phyloP scores from a whole-genome alignment of 495 filamentous ascomycete genomes.

The Penicillium diatomitis region DNA sequence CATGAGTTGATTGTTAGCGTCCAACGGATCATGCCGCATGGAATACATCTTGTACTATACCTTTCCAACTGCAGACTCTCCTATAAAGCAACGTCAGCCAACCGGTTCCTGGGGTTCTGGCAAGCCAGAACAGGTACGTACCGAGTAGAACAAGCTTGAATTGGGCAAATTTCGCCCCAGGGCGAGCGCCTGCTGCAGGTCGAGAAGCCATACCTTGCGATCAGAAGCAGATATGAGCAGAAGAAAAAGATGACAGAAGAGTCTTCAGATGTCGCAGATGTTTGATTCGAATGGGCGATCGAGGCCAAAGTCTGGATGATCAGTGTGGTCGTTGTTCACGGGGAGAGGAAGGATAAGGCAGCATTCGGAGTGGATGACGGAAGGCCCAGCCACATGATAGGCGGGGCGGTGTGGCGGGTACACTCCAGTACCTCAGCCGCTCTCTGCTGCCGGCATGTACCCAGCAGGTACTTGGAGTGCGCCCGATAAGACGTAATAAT shows the following conservation, averaged over 20 bases:
- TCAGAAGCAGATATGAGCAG: conserved; percentile 12
- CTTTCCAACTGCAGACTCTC: conserved; percentile 98
- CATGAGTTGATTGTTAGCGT: conserved; percentile 25
- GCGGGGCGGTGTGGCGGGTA: conserved; percentile 24
- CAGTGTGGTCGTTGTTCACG: conserved; percentile 1
- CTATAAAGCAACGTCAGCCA: conserved; percentile 35
- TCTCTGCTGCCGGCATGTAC: too few species aligned
- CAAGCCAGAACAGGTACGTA: conserved; percentile 37
- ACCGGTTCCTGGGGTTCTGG: neutral
- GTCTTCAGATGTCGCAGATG: neutral
- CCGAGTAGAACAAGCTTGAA: conserved; percentile 97
- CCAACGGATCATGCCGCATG: conserved; percentile 12
- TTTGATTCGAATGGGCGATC: neutral
- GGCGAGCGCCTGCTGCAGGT: conserved; percentile 64
- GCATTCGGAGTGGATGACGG: conserved; percentile 20
- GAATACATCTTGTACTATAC: conserved; percentile 36
- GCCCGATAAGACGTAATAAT: too few species aligned
- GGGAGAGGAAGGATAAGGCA: conserved; percentile 13
- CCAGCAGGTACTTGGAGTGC: too few species aligned
- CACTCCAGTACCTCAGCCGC: conserved; percentile 1
- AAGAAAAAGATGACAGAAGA: neutral
- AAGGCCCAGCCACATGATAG: conserved; percentile 22
- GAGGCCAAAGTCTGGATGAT: neutral
- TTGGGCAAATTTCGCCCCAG: conserved; percentile 85
- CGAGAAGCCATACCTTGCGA: conserved; percentile 63